phyloP scores from a whole-genome alignment of 129 eudicot species.

The Chrysanthemum makinoi region DNA sequence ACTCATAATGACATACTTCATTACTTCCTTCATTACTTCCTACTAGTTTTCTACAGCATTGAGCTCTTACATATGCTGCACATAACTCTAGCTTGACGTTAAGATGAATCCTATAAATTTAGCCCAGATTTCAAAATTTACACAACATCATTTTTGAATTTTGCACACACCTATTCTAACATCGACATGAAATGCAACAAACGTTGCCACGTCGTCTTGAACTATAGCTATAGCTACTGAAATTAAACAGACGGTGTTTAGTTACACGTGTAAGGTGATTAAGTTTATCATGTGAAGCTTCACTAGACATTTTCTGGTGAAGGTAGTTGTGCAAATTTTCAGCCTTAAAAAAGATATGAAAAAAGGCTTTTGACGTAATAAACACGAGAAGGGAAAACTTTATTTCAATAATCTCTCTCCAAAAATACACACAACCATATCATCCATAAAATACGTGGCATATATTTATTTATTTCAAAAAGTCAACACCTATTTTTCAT shows the following conservation, averaged over 20 bases:
- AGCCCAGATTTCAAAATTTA: too few relatives aligned
- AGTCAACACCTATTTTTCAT: too few relatives aligned
- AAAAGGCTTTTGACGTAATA: slow-evolving; percentile 4
- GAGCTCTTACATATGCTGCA: too few relatives aligned
- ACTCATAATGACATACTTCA: too few relatives aligned
- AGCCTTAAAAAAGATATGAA: background rate
- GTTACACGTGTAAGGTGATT: slow-evolving; percentile 44
- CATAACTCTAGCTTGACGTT: too few relatives aligned
- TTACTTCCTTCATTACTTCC: too few relatives aligned
- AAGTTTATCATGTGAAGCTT: slow-evolving; percentile 32
- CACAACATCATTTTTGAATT: too few relatives aligned
- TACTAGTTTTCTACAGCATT: too few relatives aligned
- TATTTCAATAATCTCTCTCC: background rate
- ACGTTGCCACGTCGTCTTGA: slow-evolving; percentile 5
- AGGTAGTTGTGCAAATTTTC: slow-evolving; percentile 29
- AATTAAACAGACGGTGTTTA: slow-evolving; percentile 41
- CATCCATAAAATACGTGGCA: background rate
- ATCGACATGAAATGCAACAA: background rate
- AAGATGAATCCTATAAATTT: too few relatives aligned
- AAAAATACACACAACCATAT: background rate
- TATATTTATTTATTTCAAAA: background rate
- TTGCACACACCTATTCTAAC: too few relatives aligned
- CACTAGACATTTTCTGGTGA: slow-evolving; percentile 29
- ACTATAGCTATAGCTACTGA: slow-evolving; percentile 1
- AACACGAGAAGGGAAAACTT: slow-evolving; percentile 3